Evolutionary conservation across 495 filamentous ascomycete genomes (phyloP).

Genomic region (Neurospora africana): DNA sequence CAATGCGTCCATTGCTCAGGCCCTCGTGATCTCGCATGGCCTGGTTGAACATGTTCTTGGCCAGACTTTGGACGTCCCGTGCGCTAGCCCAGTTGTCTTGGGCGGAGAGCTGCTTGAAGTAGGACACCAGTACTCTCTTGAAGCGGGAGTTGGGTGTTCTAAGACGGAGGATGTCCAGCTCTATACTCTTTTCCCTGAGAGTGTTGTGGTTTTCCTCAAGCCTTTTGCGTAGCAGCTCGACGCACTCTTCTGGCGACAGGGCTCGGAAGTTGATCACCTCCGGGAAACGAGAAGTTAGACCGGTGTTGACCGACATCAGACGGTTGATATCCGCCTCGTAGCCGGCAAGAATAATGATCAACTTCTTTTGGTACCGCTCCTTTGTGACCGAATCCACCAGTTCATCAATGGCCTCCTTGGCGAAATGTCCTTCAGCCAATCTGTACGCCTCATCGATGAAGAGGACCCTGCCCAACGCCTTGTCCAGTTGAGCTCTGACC

Average conservation of each 20-base stretch:
- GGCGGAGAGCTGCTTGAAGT: constrained; percentile 32
- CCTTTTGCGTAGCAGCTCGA: constrained; percentile 27
- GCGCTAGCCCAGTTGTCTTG: constrained; percentile 58
- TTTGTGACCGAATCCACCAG: constrained; percentile 61
- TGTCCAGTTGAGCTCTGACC: constrained; percentile 43
- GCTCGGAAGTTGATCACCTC: constrained; percentile 43
- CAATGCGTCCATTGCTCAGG: constrained; percentile 3
- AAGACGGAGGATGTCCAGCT: constrained; percentile 31
- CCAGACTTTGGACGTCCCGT: constrained; percentile 50
- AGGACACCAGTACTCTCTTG: constrained; percentile 14
- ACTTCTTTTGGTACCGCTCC: constrained; percentile 46
- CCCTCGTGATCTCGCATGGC: constrained; percentile 25
- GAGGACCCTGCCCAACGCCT: constrained; percentile 50
- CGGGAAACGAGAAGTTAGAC: constrained; percentile 51
- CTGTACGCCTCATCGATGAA: constrained; percentile 63
- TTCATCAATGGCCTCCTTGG: constrained; percentile 64
- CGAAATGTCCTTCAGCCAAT: constrained; percentile 46
- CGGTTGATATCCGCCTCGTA: constrained; percentile 62
- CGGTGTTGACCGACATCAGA: constrained; percentile 52
- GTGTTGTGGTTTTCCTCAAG: constrained; percentile 12
- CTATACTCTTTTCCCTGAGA: constrained; percentile 7
- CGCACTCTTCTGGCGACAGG: constrained; percentile 33
- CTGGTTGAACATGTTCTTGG: constrained; percentile 40
- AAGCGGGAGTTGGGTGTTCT: constrained; percentile 16
- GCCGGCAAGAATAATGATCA: constrained; percentile 67